phyloP scores from a whole-genome alignment of 345 rosid genomes.

The Citrus trifoliata region DNA sequence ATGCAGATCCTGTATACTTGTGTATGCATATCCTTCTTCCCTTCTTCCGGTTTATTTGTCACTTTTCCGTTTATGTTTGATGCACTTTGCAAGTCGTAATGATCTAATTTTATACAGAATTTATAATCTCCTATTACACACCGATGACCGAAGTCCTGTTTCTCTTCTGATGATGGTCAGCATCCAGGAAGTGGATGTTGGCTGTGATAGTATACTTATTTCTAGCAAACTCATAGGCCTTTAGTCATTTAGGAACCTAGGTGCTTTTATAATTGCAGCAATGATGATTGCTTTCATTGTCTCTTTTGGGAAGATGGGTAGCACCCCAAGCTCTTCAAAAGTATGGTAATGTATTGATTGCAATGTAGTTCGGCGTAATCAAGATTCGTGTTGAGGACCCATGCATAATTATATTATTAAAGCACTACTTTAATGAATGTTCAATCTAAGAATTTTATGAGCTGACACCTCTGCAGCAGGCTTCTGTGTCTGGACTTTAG shows the following conservation, averaged over 20 bases:
- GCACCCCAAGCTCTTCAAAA: neutral
- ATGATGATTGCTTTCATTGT: neutral
- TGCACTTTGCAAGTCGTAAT: neutral
- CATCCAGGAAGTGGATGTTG: neutral
- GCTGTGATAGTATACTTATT: neutral
- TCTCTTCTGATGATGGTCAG: neutral
- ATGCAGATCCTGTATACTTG: neutral
- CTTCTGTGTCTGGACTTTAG: neutral
- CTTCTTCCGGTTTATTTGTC: neutral
- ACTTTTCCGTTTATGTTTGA: neutral
- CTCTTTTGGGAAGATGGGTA: neutral
- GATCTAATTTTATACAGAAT: neutral
- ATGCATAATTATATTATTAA: neutral
- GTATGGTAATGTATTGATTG: neutral
- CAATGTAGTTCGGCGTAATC: neutral
- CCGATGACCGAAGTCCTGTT: neutral
- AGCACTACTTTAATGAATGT: neutral
- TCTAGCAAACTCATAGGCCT: neutral
- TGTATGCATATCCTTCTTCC: neutral
- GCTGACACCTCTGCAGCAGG: neutral
- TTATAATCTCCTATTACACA: neutral
- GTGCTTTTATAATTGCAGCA: neutral
- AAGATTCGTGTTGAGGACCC: neutral
- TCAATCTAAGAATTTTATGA: neutral
- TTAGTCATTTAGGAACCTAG: neutral